Evolutionary conservation across 2,329 filamentous ascomycete species (phyloP).

Genomic region (Fusarium sp.): DNA sequence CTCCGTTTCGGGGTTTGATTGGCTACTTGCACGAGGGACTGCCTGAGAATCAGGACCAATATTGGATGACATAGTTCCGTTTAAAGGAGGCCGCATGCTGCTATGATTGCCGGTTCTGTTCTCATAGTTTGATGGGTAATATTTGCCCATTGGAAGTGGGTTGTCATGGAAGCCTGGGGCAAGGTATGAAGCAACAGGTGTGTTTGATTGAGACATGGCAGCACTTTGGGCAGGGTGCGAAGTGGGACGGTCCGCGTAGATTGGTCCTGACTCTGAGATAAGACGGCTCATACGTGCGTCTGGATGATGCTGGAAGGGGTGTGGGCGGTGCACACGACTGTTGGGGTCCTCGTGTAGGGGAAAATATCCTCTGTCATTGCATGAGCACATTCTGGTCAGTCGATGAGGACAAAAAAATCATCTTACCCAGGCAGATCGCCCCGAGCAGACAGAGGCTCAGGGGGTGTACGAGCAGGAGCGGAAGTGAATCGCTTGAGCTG

Average conservation of each 20-base stretch:
- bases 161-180: slow-evolving; percentile 61
- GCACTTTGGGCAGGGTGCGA: slow-evolving; percentile 42
- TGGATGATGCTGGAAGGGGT: slow-evolving; percentile 59
- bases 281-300: slow-evolving; percentile 55
- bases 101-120: slow-evolving; percentile 48
- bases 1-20: slow-evolving; percentile 52
- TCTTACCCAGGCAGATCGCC: slow-evolving; percentile 69
- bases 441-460: slow-evolving; percentile 65
- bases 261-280: slow-evolving; percentile 47
- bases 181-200: slow-evolving; percentile 63
- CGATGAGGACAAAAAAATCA: not conserved
- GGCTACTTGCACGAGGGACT: slow-evolving; percentile 31
- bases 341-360: slow-evolving; percentile 67
- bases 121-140: slow-evolving; percentile 72
- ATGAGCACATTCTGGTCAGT: slow-evolving; percentile 4
- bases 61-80: slow-evolving; percentile 46
- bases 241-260: slow-evolving; percentile 45
- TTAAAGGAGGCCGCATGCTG: slow-evolving; percentile 39
- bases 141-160: slow-evolving; percentile 68
- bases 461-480: slow-evolving; percentile 56
- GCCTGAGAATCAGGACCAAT: slow-evolving; percentile 53
- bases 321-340: slow-evolving; percentile 59
- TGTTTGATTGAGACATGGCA: slow-evolving; percentile 48
- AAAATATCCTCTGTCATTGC: slow-evolving; percentile 65
- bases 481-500: slow-evolving; percentile 54